A percentile compares a stretch with the other conserved stretches of the same genome.
Evolutionary conservation across 2,329 filamentous ascomycete genomes (phyloP).

Genomic region (Ceratocystis albifundus): DNA sequence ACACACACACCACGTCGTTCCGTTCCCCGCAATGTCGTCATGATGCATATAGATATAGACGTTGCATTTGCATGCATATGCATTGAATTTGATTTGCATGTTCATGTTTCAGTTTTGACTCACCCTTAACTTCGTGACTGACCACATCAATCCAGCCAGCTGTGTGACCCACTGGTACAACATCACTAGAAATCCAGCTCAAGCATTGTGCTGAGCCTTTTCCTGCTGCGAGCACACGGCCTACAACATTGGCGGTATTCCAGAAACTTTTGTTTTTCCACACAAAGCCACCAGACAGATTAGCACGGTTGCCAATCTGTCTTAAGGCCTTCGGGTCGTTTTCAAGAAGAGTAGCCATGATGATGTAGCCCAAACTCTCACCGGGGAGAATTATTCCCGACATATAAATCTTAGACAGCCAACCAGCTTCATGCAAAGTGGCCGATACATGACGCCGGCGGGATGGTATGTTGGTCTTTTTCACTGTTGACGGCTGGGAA

Average conservation of each 20-base stretch:
- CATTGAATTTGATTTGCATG: neutral
- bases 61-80: neutral
- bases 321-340: constrained; percentile 49
- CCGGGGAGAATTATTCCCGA: constrained; percentile 55
- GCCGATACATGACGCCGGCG: constrained; percentile 46
- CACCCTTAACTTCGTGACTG: constrained; percentile 43
- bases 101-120: constrained; percentile 25
- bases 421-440: constrained; percentile 47
- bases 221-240: constrained; percentile 51
- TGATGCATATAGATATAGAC: neutral
- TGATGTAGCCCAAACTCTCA: constrained; percentile 49
- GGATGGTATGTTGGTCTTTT: constrained; percentile 27
- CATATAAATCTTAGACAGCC: constrained; percentile 57
- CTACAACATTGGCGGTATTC: constrained; percentile 55
- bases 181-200: constrained; percentile 55
- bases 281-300: constrained; percentile 53
- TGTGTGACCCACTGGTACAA: constrained; percentile 40
- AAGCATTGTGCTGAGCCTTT: constrained; percentile 53
- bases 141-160: constrained; percentile 51
- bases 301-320: constrained; percentile 49
- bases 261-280: constrained; percentile 55
- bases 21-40: constrained; percentile 1
- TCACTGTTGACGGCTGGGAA: constrained; percentile 5
- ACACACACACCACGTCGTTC: neutral
- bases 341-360: constrained; percentile 55